Evolutionary conservation across 192 early-diverging fungal genomes (phyloP).

Genomic region (Coemansia sp.): DNA sequence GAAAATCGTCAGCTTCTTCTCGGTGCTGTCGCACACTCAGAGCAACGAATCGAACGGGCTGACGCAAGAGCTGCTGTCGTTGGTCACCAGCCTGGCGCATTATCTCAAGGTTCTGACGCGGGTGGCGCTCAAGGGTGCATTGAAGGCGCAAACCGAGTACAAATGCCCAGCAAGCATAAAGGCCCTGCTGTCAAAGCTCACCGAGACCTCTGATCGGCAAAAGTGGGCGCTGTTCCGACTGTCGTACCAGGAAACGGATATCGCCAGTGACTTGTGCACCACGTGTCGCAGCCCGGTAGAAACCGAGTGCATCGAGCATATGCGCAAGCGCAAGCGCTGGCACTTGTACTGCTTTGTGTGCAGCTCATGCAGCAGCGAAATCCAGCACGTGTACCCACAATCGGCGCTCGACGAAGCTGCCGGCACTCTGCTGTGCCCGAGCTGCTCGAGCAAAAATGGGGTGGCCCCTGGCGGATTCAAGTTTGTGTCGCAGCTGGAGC

Average conservation of each 20-base stretch:
- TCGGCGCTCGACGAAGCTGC: constrained; percentile 53
- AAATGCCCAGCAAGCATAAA: constrained; percentile 47
- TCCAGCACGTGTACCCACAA: constrained; percentile 57
- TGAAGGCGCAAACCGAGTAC: constrained; percentile 62
- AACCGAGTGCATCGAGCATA: constrained; percentile 78
- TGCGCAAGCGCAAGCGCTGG: constrained; percentile 63
- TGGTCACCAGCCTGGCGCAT: constrained; percentile 90
- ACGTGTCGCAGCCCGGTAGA: constrained; percentile 77
- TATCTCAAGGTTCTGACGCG: constrained; percentile 89
- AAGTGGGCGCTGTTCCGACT: constrained; percentile 46
- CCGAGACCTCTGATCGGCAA: constrained; percentile 61
- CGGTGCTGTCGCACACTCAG: constrained; percentile 76
- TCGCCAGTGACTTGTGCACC: constrained; percentile 79
- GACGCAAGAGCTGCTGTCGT: constrained; percentile 82
- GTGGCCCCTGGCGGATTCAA: constrained; percentile 56
- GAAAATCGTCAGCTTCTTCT: constrained; percentile 93
- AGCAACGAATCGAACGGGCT: constrained; percentile 54
- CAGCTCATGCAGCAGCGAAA: constrained; percentile 57
- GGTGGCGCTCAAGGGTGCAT: constrained; percentile 80
- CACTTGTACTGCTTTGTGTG: constrained; percentile 84
- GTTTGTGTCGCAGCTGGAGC: constrained; percentile 80
- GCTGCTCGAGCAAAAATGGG: constrained; percentile 52
- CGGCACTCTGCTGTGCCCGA: constrained; percentile 54
- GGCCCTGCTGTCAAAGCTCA: constrained; percentile 76
- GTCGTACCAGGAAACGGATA: constrained; percentile 57